Evolutionary conservation across 805 yeast species (phyloP).

Genomic region (Suhomyces kilbournensis): DNA sequence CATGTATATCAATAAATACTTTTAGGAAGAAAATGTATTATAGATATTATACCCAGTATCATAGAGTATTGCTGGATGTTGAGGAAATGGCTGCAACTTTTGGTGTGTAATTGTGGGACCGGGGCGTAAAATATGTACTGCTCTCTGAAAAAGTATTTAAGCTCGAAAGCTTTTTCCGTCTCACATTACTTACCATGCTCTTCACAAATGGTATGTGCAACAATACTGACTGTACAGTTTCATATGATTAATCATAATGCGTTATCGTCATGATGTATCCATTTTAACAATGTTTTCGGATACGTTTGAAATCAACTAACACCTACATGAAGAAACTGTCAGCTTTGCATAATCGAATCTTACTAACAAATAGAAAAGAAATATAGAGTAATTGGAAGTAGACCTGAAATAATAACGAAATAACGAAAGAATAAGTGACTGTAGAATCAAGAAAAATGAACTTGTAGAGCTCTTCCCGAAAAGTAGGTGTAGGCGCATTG

Average conservation of each 20-base stretch:
- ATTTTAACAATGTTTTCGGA: conserved; percentile 34
- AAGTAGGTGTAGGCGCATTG: no score
- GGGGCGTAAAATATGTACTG: background rate
- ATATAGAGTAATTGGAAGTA: background rate
- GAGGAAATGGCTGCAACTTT: background rate
- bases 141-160: background rate
- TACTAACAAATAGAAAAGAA: background rate
- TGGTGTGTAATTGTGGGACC: background rate
- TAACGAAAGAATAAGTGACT: no score
- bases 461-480: no score
- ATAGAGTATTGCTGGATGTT: no score
- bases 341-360: background rate
- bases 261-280: conserved; percentile 48
- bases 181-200: background rate
- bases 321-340: conserved; percentile 35
- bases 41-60: no score
- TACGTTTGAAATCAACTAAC: conserved; percentile 44
- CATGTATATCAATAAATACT: no score
- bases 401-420: no score
- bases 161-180: background rate
- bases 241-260: conserved; percentile 35
- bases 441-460: no score
- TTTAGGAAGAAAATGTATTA: no score
- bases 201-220: background rate
- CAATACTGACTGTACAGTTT: conserved; percentile 1